A percentile compares a stretch with the other conserved stretches of the same genome.
Evolutionary conservation across 495 filamentous ascomycete species (phyloP).

Genomic region (Cercophora samala): DNA sequence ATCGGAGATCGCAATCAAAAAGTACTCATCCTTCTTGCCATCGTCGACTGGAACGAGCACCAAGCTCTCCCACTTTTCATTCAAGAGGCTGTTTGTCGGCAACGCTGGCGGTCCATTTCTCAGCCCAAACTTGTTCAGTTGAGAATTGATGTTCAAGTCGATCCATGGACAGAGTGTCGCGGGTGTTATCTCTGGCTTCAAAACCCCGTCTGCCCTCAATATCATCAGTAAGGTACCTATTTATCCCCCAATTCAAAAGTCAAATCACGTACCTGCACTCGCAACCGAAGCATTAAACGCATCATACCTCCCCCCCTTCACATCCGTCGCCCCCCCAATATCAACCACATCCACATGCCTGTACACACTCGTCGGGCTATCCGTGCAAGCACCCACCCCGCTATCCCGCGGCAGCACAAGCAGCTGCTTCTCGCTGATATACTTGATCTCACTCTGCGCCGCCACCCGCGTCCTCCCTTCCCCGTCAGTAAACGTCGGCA

Average conservation of each 20-base stretch:
- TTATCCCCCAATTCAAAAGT: background rate
- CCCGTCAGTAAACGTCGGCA: conserved; percentile 54
- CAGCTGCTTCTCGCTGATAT: conserved; percentile 61
- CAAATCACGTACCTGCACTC: conserved; percentile 16
- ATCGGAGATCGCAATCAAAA: conserved; percentile 65
- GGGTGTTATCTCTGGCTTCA: conserved; percentile 51
- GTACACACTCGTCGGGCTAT: conserved; percentile 55
- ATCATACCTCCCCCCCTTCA: conserved; percentile 58
- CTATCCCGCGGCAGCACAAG: conserved; percentile 69
- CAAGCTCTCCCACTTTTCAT: conserved; percentile 83
- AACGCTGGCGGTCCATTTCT: conserved; percentile 9
- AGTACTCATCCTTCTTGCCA: conserved; percentile 54
- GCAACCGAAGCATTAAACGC: conserved; percentile 21
- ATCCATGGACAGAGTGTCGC: conserved; percentile 68
- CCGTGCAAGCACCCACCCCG: conserved; percentile 55
- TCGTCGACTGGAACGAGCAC: conserved; percentile 61
- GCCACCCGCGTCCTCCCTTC: conserved; percentile 50
- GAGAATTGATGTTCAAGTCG: conserved; percentile 66
- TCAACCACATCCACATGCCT: conserved; percentile 74
- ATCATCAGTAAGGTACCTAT: background rate
- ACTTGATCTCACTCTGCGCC: conserved; percentile 69
- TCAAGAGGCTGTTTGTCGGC: conserved; percentile 39
- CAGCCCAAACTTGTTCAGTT: conserved; percentile 59
- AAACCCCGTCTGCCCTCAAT: background rate
- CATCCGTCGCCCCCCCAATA: conserved; percentile 61